phyloP scores from a whole-genome alignment of 352 stramenopile species.

The Pythium folliculosum region DNA sequence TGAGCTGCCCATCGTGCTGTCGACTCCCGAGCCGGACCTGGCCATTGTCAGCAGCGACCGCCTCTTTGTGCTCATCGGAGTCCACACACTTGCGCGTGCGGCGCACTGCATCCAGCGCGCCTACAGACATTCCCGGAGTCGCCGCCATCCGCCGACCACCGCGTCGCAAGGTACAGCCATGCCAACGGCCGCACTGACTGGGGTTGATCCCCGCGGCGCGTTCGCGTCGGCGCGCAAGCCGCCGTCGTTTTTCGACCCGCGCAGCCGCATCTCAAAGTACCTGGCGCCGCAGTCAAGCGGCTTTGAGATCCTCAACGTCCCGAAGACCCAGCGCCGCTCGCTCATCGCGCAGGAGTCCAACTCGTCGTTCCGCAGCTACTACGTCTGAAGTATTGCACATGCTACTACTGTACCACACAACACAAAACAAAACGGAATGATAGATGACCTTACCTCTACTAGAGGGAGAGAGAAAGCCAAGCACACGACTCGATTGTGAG shows the following conservation, averaged over 20 bases:
- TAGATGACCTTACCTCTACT: neutral
- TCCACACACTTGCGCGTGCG: conserved; percentile 72
- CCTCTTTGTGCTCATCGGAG: conserved; percentile 75
- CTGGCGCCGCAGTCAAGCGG: conserved; percentile 20
- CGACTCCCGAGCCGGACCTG: conserved; percentile 56
- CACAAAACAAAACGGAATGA: neutral
- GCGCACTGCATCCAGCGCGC: conserved; percentile 56
- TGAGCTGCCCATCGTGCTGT: conserved; percentile 77
- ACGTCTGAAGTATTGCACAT: conserved; percentile 19
- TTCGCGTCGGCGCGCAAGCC: conserved; percentile 2
- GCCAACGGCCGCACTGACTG: neutral
- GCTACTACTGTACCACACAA: neutral
- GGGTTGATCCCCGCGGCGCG: neutral
- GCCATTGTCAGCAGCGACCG: conserved; percentile 53
- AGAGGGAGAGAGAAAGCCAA: neutral
- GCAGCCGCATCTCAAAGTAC: conserved; percentile 40
- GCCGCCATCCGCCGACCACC: neutral
- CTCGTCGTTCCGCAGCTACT: conserved; percentile 31
- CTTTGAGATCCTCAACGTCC: conserved; percentile 25
- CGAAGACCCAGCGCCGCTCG: conserved; percentile 27
- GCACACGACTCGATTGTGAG: neutral
- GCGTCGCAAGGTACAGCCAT: neutral
- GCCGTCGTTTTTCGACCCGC: conserved; percentile 29
- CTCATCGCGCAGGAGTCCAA: conserved; percentile 29
- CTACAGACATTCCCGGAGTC: conserved; percentile 6